Evolutionary conservation across 306 rosid species (phyloP).

Genomic region (Begonia peltatifolia): DNA sequence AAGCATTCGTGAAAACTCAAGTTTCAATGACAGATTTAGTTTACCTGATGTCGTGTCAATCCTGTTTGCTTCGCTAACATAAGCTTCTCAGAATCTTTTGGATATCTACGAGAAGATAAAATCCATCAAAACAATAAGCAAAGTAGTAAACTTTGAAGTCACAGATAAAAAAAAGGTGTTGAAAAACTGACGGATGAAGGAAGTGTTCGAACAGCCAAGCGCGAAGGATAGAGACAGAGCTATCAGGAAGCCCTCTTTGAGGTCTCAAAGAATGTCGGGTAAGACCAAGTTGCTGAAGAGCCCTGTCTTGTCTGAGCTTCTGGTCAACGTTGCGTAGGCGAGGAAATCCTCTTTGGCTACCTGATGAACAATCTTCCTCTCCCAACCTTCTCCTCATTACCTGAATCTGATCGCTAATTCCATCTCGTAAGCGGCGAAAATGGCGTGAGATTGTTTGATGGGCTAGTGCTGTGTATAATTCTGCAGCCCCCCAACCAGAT

Average conservation of each 20-base stretch:
- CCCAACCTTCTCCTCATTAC: slow-evolving; percentile 52
- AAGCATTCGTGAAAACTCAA: too few species aligned
- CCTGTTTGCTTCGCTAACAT: slow-evolving; percentile 89
- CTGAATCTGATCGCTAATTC: slow-evolving; percentile 60
- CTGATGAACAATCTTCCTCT: slow-evolving; percentile 47
- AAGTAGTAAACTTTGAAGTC: not conserved
- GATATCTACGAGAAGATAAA: slow-evolving; percentile 37
- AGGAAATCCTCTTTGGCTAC: slow-evolving; percentile 39
- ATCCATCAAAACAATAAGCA: slow-evolving; percentile 1
- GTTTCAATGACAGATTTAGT: too few species aligned
- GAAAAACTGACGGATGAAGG: slow-evolving; percentile 70
- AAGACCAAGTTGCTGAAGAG: slow-evolving; percentile 76
- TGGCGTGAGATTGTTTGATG: slow-evolving; percentile 70
- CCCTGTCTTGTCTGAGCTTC: slow-evolving; percentile 73
- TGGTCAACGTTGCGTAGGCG: slow-evolving; percentile 89
- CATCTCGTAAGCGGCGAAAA: slow-evolving; percentile 76
- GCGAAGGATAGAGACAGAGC: slow-evolving; percentile 81
- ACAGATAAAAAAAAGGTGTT: not conserved
- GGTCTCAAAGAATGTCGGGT: slow-evolving; percentile 93
- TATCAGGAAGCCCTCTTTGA: slow-evolving; percentile 95
- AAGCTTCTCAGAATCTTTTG: slow-evolving; percentile 89
- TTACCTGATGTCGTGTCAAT: slow-evolving; percentile 80
- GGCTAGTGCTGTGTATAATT: slow-evolving; percentile 67
- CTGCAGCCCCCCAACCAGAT: slow-evolving; percentile 77
- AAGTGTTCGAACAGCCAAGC: slow-evolving; percentile 97